Base-by-base conservation (phyloP, 2,329 filamentous ascomycete species). In the Calonectria pseudoturangicola region DNA sequence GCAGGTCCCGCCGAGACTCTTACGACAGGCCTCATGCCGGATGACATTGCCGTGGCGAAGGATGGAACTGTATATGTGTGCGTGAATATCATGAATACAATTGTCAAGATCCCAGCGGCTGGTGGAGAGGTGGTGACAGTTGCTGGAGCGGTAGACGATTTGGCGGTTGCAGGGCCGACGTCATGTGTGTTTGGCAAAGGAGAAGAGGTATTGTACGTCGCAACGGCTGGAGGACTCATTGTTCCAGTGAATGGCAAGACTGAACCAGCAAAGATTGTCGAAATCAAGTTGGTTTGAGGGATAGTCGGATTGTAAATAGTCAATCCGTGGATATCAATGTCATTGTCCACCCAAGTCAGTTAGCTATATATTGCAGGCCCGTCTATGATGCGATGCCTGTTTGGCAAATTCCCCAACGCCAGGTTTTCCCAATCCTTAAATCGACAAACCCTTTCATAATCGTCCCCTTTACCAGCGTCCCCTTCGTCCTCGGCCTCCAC, bases 401-500 rank as follows among this genome's bases (percentile, higher is more conserved):
- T 64, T 48, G 70, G 68, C 54, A 72, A 43, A 77, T 71, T 39
- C 78, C 78, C 76, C 54, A 80, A 80, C 78, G 78, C 78, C 78
- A 78, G 65, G 67, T 79, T 74, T 73, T 76, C 72, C 75, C 70
- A 73, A 70, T 76, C 73, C 76, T 50, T 71, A 76, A 77, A 74
- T 74, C 68, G 66, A 76, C 67, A 76, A 73, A 79, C 45, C 66
- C 70, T 66, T 66, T 69, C 66, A 54, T 54, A 47, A 47, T 50
- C 51, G 18, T 54, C 39, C 41, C 21, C 39, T 21, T 47, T 74
- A 79, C 79, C 79, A 81, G 30, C 79, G 71, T 18, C 77, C 79
- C 6, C 79, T 74, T 60, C 79, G 77, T 60, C 79, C 79, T 41
- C 79, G 79, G 7, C 79, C 78, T 30, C 77, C 77, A 7, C 79